Evolutionary conservation across 768 basidiomycete species (phyloP).

Genomic region (Psilocybe tampanensis): DNA sequence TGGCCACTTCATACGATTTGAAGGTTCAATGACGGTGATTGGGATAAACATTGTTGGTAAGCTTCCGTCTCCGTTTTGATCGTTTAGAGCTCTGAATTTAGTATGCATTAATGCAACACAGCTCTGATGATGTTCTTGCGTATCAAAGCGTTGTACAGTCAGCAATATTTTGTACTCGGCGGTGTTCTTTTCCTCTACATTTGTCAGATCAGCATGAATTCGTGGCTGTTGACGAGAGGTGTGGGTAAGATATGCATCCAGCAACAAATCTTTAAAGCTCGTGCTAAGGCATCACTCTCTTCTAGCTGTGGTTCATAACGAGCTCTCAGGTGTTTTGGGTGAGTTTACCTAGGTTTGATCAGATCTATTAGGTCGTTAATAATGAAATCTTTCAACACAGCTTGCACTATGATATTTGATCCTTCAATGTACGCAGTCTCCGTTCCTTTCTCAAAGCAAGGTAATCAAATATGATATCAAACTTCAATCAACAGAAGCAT

Average conservation of each 20-base stretch:
- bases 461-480: conserved; percentile 10
- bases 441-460: not conserved
- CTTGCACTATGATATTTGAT: conserved; percentile 44
- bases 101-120: conserved; percentile 4
- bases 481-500: conserved; percentile 31
- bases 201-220: conserved; percentile 45
- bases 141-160: conserved; percentile 38
- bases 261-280: not conserved
- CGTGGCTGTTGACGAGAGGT: conserved; percentile 51
- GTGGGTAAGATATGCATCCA: conserved; percentile 36
- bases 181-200: conserved; percentile 36
- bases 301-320: conserved; percentile 39
- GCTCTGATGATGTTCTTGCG: conserved; percentile 59
- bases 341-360: not conserved
- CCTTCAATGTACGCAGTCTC: conserved; percentile 29
- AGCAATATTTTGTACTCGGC: conserved; percentile 27
- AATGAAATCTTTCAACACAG: conserved; percentile 18
- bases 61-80: not conserved
- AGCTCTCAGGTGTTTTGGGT: conserved; percentile 36
- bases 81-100: not conserved
- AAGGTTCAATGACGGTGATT: conserved; percentile 53
- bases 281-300: not conserved
- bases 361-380: not conserved
- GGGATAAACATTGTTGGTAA: conserved; percentile 49
- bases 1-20: conserved; percentile 46